phyloP scores from a whole-genome alignment of 495 filamentous ascomycete genomes.

The Rhypophila decipiens region DNA sequence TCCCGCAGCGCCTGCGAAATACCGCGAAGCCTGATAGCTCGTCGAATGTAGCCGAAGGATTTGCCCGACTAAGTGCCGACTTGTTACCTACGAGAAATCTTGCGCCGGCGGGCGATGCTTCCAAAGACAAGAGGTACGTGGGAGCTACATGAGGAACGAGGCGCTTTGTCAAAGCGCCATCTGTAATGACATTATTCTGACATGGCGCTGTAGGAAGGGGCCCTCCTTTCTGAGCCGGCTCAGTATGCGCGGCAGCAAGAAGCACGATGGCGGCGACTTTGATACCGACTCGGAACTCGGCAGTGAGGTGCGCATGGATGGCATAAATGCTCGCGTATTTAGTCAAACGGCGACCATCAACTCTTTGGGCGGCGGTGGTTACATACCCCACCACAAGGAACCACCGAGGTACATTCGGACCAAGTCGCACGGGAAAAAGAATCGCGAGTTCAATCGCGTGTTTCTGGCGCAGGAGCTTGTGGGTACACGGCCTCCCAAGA shows the following conservation, averaged over 20 bases:
- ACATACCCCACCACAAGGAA: constrained; percentile 79
- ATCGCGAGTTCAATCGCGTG: constrained; percentile 73
- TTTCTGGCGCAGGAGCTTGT: constrained; percentile 88
- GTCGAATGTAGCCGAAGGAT: constrained; percentile 32
- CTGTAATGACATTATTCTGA: not conserved
- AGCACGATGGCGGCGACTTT: constrained; percentile 48
- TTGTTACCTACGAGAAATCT: constrained; percentile 22
- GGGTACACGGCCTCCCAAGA: constrained; percentile 29
- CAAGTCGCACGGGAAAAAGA: constrained; percentile 72
- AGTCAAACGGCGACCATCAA: constrained; percentile 45
- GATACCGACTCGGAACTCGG: constrained; percentile 66
- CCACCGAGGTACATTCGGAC: constrained; percentile 90
- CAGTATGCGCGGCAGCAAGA: constrained; percentile 71
- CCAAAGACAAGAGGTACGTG: constrained; percentile 65
- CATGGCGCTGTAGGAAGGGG: constrained; percentile 55
- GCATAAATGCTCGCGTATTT: constrained; percentile 75
- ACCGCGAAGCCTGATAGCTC: constrained; percentile 47
- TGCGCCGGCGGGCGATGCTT: constrained; percentile 25
- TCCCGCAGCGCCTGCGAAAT: constrained; percentile 59
- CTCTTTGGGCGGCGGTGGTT: constrained; percentile 66
- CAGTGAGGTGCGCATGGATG: constrained; percentile 65
- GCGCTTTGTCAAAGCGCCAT: no score
- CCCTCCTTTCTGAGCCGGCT: constrained; percentile 84
- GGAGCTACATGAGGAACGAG: not conserved
- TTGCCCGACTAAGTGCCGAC: constrained; percentile 35